These are phyloP conservation scores for Gossypium trilobum DNA, from an alignment of 441 rosid species.

Conservation along the genomic window DNA sequence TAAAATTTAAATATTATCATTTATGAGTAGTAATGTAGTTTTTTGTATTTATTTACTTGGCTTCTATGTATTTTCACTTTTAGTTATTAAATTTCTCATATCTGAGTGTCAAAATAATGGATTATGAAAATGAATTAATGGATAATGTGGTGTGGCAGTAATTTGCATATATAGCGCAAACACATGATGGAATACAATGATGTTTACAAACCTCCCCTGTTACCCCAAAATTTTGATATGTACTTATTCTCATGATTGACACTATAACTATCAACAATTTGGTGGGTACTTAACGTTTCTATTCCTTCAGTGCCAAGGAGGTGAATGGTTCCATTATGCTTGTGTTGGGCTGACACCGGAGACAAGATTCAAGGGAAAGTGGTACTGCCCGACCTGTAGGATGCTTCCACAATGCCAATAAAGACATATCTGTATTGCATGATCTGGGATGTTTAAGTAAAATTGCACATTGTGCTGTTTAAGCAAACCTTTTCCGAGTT, in stretches of 20 bases:
- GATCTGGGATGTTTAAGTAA: not conserved
- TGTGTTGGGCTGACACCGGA: constrained; percentile 95
- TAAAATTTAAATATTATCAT: not conserved
- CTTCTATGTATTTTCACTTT: not conserved
- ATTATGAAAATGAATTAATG: not conserved
- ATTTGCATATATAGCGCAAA: not conserved
- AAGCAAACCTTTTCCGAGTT: not conserved
- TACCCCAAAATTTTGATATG: not conserved
- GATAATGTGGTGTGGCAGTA: not conserved
- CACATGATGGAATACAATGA: not conserved
- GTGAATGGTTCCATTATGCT: constrained; percentile 94
- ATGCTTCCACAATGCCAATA: constrained; percentile 44
- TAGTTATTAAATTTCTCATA: not conserved
- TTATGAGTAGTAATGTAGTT: not conserved
- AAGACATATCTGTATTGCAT: not conserved
- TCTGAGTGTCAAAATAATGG: not conserved
- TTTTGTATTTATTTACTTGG: not conserved
- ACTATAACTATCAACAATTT: not conserved
- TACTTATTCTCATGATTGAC: not conserved
- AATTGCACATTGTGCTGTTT: not conserved
- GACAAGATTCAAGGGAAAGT: constrained; percentile 91
- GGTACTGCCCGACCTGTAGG: constrained; percentile 97
- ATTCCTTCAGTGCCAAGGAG: constrained; percentile 77
- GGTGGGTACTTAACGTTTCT: constrained; percentile 3
- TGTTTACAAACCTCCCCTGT: not conserved